Conservation (phyloP, 257 asterid species). For the Capsicum pubescens region DNA sequence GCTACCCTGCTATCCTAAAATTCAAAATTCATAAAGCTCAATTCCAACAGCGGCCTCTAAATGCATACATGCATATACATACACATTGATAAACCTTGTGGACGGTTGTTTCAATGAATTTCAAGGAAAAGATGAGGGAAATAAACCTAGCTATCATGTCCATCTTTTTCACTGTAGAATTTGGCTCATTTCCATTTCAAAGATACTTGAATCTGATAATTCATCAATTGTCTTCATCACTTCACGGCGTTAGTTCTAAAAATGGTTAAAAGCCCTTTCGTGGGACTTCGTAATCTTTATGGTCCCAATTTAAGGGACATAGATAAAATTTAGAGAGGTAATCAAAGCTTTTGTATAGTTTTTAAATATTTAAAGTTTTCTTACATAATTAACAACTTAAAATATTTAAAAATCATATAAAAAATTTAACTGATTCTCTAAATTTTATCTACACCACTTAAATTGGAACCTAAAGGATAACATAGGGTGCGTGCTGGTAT, state of each 20-base stretch:
- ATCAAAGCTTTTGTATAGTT: no score
- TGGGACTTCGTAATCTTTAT: no score
- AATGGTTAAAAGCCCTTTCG: slow-evolving; percentile 4
- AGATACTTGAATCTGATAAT: neutral
- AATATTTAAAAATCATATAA: no score
- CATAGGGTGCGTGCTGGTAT: no score
- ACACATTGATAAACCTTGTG: neutral
- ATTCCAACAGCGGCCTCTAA: neutral
- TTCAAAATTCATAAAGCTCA: neutral
- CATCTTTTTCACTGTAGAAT: neutral
- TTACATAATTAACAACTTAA: no score
- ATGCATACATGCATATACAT: neutral
- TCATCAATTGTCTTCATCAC: neutral
- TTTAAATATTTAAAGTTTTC: no score
- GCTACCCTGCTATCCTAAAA: neutral
- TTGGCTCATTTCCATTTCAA: slow-evolving; percentile 18
- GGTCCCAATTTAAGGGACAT: no score
- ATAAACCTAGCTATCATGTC: neutral
- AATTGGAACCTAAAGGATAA: no score
- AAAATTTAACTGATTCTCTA: no score
- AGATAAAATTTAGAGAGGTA: no score
- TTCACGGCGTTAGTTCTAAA: neutral
- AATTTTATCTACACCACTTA: no score
- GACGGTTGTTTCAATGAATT: neutral
- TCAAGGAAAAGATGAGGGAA: neutral